Evolutionary conservation across 257 asterid genomes (phyloP).

Genomic region (Agastache rugosa): DNA sequence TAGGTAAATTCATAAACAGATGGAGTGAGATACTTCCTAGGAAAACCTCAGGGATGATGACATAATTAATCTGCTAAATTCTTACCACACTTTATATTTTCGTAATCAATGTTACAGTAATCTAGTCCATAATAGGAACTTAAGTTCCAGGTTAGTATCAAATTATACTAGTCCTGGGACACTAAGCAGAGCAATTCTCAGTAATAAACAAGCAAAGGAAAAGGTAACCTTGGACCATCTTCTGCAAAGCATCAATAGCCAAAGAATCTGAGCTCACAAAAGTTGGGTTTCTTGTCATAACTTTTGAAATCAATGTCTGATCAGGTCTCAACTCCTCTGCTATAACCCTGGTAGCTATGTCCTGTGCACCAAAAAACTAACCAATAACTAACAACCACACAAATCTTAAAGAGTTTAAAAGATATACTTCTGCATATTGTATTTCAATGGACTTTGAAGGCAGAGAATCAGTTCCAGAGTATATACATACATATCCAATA

Average conservation of each 20-base stretch:
- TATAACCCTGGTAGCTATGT: slow-evolving; percentile 90
- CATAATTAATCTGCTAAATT: slow-evolving; percentile 17
- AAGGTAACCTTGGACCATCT: slow-evolving; percentile 93
- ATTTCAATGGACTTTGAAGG: background rate
- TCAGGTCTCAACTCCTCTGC: slow-evolving; percentile 98
- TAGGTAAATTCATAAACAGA: background rate
- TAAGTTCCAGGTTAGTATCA: background rate
- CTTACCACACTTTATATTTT: background rate
- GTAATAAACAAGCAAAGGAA: slow-evolving; percentile 25
- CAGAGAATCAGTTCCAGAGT: background rate
- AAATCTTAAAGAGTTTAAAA: slow-evolving; percentile 10
- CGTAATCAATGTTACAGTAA: background rate
- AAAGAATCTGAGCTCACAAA: slow-evolving; percentile 87
- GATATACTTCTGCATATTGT: background rate
- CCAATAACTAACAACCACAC: slow-evolving; percentile 23
- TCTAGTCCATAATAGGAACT: background rate
- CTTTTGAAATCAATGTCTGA: slow-evolving; percentile 80
- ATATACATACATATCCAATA: slow-evolving; percentile 19
- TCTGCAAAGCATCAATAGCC: slow-evolving; percentile 98
- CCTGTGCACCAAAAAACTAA: slow-evolving; percentile 49
- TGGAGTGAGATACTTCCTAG: background rate
- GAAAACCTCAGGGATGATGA: background rate
- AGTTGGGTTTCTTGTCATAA: slow-evolving; percentile 95
- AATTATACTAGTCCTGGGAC: slow-evolving; percentile 6
- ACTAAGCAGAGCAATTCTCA: slow-evolving; percentile 10